phyloP scores from a whole-genome alignment of 1,284 basidiomycete species.

The Cryptococcus neoformans region DNA sequence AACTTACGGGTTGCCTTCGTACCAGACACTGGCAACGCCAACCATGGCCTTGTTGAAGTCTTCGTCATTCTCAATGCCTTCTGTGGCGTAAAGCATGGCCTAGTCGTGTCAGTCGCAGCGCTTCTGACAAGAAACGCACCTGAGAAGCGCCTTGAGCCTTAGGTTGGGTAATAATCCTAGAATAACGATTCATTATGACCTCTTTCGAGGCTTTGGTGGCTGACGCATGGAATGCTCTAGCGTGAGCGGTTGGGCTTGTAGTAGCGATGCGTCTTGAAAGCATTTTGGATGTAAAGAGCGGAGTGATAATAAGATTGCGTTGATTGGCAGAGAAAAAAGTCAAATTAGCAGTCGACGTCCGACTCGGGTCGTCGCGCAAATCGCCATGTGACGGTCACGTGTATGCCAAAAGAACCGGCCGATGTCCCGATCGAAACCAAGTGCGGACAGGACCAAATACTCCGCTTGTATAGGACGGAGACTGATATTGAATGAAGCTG shows the following conservation, averaged over 20 bases:
- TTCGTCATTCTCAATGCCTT: constrained; percentile 69
- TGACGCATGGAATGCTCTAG: constrained; percentile 7
- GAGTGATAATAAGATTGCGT: background rate
- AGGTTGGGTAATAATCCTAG: constrained; percentile 74
- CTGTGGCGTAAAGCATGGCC: constrained; percentile 97
- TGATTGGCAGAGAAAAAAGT: constrained; percentile 1
- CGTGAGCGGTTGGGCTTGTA: background rate
- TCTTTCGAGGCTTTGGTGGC: constrained; percentile 6
- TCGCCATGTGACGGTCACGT: too few species aligned
- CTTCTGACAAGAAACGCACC: constrained; percentile 50
- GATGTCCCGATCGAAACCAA: too few species aligned
- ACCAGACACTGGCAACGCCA: constrained; percentile 92
- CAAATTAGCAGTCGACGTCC: background rate
- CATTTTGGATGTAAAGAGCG: constrained; percentile 5
- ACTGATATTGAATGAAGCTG: too few species aligned
- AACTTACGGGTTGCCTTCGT: constrained; percentile 70
- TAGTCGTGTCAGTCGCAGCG: constrained; percentile 37
- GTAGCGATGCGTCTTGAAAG: constrained; percentile 10
- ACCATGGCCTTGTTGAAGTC: constrained; percentile 95
- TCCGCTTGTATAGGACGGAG: too few species aligned
- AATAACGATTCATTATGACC: constrained; percentile 70
- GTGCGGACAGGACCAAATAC: too few species aligned
- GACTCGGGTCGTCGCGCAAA: background rate
- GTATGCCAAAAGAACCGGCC: too few species aligned
- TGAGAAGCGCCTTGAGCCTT: constrained; percentile 93